Base-by-base conservation (phyloP, 192 early-diverging fungal species). In the Umbelopsis ramanniana region DNA sequence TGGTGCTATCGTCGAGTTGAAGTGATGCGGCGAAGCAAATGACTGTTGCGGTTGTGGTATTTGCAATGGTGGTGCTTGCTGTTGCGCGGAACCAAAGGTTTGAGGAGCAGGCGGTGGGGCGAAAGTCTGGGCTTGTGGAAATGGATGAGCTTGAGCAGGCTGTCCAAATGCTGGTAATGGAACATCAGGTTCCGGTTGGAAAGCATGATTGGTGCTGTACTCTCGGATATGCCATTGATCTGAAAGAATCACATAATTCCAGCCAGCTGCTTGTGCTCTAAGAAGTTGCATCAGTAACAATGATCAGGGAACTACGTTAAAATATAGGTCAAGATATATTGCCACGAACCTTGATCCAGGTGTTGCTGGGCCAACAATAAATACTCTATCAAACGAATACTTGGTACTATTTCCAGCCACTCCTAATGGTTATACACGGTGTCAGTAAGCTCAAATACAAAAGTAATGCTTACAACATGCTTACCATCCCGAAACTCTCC, bases 361-460 rank as follows among this genome's bases (percentile, higher is more conserved):
- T n/a, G 69, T 55, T 11, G 85, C 72, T 26, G 85, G 82, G 12
- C 81, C 82, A 38, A 86, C 71, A 19, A 84, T 72, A 21, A 86
- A 86, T 4, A 78, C 66, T 50, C 85, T 72, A 37, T 86, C 83
- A 53, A 86, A 86, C 2, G 81, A 82, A 57, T 75, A 76, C 17
- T 38, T 40, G 40, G 73, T 37, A 2, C 70, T 67, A 5, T 67
- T 67, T 73, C 5, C 24, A 3, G 70, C 55, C 12, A 67, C 5
- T 5, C 52, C 33, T 21, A 35, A 50, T 33, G 29, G 52, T 71
- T 53, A 67, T 26, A 43, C 29, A 37, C 4, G 24, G 17, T 72
- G 29, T 17, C 19, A 40, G 60, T 66, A n/a, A 35, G 23, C 1
- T 17, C 22, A 23, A 17, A 26, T 9, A 8, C 46, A 40, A 5